A percentile compares a stretch with the other conserved stretches of the same genome.
phyloP scores from a whole-genome alignment of 1,284 basidiomycete genomes.

The Afroboletus lepidellus region DNA sequence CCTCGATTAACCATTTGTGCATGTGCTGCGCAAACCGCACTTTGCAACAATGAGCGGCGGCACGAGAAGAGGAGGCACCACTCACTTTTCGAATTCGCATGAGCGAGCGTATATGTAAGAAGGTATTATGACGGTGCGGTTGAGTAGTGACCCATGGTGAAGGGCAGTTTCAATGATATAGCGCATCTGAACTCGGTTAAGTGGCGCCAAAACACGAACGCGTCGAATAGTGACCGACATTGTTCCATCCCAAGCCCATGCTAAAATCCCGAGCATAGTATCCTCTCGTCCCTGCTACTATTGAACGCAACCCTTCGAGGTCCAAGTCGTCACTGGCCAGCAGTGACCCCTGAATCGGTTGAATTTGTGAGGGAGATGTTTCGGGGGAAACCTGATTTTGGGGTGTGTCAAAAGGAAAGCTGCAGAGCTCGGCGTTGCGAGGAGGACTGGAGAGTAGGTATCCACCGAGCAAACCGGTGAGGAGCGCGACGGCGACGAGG shows the following conservation, averaged over 20 bases:
- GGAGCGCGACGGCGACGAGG: constrained; percentile 22
- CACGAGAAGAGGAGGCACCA: background rate
- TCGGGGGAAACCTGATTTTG: background rate
- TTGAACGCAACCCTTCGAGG: constrained; percentile 22
- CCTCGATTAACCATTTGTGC: constrained; percentile 42
- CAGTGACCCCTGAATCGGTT: constrained; percentile 7
- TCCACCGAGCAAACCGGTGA: constrained; percentile 30
- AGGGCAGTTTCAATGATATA: constrained; percentile 43
- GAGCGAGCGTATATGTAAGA: constrained; percentile 41
- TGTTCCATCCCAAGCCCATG: constrained; percentile 35
- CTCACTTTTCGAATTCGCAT: constrained; percentile 39
- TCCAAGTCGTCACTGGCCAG: constrained; percentile 20
- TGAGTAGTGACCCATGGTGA: constrained; percentile 37
- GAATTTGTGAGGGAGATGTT: background rate
- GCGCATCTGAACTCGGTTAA: constrained; percentile 32
- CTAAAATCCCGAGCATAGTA: constrained; percentile 36
- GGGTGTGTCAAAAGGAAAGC: constrained; percentile 16
- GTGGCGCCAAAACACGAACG: background rate
- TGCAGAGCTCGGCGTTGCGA: constrained; percentile 18
- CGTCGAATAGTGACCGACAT: constrained; percentile 18
- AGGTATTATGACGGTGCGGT: constrained; percentile 40
- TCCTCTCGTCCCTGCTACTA: constrained; percentile 26
- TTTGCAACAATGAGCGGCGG: constrained; percentile 6
- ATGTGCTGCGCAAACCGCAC: constrained; percentile 35
- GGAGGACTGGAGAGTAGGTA: constrained; percentile 22